Base-by-base conservation (phyloP, 2,329 filamentous ascomycete genomes). In the Cladosporium sp. region DNA sequence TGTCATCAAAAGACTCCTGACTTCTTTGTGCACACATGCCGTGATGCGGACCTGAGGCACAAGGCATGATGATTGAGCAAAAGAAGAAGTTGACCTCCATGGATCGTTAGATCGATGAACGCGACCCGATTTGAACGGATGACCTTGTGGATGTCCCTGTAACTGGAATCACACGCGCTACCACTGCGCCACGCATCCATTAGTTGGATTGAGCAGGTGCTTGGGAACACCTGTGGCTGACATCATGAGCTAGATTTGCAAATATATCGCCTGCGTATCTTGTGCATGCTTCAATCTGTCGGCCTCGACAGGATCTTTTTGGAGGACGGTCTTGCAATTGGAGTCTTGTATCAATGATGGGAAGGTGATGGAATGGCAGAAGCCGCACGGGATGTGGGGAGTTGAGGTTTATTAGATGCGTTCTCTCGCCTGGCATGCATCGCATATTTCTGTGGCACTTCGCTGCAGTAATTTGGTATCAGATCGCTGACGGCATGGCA, bases 91-190 rank as follows among this genome's bases (percentile, higher is more conserved):
- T 4, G 12, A 32, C 28, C n/a, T 44, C 40, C 40, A 44, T 44
- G 40, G 15, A 6, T 44, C 20, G 40, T 25, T 25, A 44, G 40
- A 44, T 6, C 9, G 40, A 44, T 44, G 40, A 44, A 44, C 40
- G 40, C 40, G 40, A 44, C 40, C 40, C 40, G 40, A 44, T 44
- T 44, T 44, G 40, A 44, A 44, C 40, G 40, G 40, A 44, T 44
- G 40, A 44, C 40, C 40, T 44, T 44, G 49, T 52, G 49, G 49
- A 52, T 52, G 20, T 32, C 24, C 49, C 35, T 8, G n/a, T 28
- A 15, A 54, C 52, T 55, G 52, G 52, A 57, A 57, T 49, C 54
- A 50, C 44, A 57, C 54, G 54, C 54, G 54, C 54, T 57, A 57
- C 54, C 54, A 50, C 54, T 57, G 54, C 54, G 54, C 54, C 54